These are phyloP conservation scores for Mycena rosella DNA, from an alignment of 768 basidiomycete species.

Conservation along the genomic window DNA sequence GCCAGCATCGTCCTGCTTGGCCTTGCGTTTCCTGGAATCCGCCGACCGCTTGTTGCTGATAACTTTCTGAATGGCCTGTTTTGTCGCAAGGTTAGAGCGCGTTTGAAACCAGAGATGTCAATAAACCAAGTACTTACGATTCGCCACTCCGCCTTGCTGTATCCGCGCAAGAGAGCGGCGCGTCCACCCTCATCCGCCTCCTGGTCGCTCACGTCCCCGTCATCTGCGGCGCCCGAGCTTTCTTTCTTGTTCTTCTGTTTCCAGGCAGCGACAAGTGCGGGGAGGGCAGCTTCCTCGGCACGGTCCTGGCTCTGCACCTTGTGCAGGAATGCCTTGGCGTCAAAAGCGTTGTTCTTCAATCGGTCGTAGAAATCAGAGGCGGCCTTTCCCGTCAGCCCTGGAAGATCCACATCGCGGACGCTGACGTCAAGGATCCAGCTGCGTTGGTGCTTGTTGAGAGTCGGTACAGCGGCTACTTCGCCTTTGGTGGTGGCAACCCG, in stretches of 20 bases:
- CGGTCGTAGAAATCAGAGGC: no score
- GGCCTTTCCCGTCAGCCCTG: neutral
- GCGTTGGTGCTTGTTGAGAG: constrained; percentile 14
- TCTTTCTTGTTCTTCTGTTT: neutral
- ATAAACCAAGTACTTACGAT: no score
- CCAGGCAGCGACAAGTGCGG: constrained; percentile 5
- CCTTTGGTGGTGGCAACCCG: no score
- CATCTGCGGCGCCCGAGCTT: neutral
- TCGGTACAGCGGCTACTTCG: constrained; percentile 7
- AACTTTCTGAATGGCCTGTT: constrained; percentile 1
- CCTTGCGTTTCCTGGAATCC: neutral
- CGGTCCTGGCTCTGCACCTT: neutral
- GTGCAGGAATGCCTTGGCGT: constrained; percentile 25
- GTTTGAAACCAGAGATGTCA: no score
- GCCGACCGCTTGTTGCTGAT: constrained; percentile 24
- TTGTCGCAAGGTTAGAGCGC: no score
- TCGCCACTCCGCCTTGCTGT: neutral
- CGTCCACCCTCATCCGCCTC: constrained; percentile 9
- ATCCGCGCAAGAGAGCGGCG: constrained; percentile 1
- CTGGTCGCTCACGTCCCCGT: constrained; percentile 7
- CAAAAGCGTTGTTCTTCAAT: no score
- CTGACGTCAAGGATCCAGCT: constrained; percentile 18
- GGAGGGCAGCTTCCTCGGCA: neutral
- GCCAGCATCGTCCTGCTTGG: neutral
- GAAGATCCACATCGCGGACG: neutral